These are phyloP conservation scores for Erythrophleum fordii DNA, from an alignment of 306 rosid genomes.

Conservation along the genomic window DNA sequence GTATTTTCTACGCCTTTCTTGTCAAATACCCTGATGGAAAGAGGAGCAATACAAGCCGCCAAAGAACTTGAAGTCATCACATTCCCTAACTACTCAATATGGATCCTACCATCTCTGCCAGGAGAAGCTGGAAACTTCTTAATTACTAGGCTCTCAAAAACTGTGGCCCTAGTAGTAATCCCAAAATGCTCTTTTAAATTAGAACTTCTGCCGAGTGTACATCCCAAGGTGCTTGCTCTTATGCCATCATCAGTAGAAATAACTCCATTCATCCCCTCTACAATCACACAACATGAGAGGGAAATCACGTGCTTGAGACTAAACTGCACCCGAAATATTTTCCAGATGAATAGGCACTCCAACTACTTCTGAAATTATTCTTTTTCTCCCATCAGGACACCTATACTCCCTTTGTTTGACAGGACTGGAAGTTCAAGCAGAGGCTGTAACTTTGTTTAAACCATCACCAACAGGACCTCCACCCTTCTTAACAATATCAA, in stretches of 20 bases:
- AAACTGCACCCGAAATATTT: constrained; percentile 56
- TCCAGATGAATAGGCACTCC: constrained; percentile 79
- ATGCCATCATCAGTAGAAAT: constrained; percentile 49
- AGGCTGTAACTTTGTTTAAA: constrained; percentile 53
- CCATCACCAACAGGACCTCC: constrained; percentile 58
- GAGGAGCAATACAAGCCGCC: constrained; percentile 57
- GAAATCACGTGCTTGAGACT: constrained; percentile 65
- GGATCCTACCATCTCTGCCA: constrained; percentile 64
- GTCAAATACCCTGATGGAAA: constrained; percentile 78
- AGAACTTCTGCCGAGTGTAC: constrained; percentile 50
- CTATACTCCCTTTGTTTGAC: constrained; percentile 96
- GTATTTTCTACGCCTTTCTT: constrained; percentile 69
- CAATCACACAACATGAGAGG: constrained; percentile 56
- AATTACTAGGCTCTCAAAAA: constrained; percentile 81
- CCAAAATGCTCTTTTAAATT: constrained; percentile 73
- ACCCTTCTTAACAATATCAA: constrained; percentile 61
- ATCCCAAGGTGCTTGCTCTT: constrained; percentile 61
- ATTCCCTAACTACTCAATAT: constrained; percentile 65
- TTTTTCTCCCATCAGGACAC: constrained; percentile 90
- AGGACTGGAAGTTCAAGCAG: constrained; percentile 69
- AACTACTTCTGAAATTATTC: constrained; percentile 96
- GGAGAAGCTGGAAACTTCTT: no score
- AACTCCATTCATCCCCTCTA: constrained; percentile 53
- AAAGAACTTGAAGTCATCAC: constrained; percentile 53
- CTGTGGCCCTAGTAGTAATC: constrained; percentile 74